A percentile compares a stretch with the other conserved stretches of the same genome.
Conservation (phyloP, 2,329 filamentous ascomycete species). For the Aschersonia sp. region DNA sequence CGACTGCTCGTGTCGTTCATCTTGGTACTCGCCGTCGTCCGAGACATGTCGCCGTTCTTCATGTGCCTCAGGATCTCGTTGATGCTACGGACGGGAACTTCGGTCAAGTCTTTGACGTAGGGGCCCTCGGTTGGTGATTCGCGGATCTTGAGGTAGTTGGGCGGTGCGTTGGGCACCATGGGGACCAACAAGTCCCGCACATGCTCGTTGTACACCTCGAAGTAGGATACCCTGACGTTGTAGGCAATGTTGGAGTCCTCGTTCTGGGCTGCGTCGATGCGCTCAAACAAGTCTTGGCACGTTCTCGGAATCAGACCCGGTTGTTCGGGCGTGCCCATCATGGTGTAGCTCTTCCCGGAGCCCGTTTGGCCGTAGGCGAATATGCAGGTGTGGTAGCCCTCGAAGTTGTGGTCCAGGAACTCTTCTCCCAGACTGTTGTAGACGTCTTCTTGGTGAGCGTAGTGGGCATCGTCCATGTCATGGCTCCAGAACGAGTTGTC, state of each 20-base stretch:
- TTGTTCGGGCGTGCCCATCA: slow-evolving; percentile 79
- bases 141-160: slow-evolving; percentile 91
- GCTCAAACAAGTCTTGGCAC: slow-evolving; percentile 88
- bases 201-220: slow-evolving; percentile 99
- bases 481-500: slow-evolving; percentile 99
- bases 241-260: slow-evolving; percentile 88
- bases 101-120: slow-evolving; percentile 92
- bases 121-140: slow-evolving; percentile 91
- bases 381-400: slow-evolving; percentile 97
- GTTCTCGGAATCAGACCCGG: slow-evolving; percentile 89
- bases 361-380: slow-evolving; percentile 98
- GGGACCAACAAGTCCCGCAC: slow-evolving; percentile 85
- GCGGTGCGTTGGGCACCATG: slow-evolving; percentile 51
- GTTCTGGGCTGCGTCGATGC: slow-evolving; percentile 64
- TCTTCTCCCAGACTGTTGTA: slow-evolving; percentile 92
- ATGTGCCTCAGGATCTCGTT: slow-evolving; percentile 81
- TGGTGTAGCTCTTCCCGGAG: slow-evolving; percentile 95
- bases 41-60: slow-evolving; percentile 74
- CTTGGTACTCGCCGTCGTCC: slow-evolving; percentile 86
- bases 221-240: slow-evolving; percentile 94
- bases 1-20: slow-evolving; percentile 99
- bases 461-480: slow-evolving; percentile 62
- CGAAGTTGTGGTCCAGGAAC: slow-evolving; percentile 97
- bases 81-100: slow-evolving; percentile 79
- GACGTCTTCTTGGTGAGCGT: slow-evolving; percentile 82